These are phyloP conservation scores for Xylariaceae sp. DNA, from an alignment of 2,329 filamentous ascomycete species.

Conservation along the genomic window DNA sequence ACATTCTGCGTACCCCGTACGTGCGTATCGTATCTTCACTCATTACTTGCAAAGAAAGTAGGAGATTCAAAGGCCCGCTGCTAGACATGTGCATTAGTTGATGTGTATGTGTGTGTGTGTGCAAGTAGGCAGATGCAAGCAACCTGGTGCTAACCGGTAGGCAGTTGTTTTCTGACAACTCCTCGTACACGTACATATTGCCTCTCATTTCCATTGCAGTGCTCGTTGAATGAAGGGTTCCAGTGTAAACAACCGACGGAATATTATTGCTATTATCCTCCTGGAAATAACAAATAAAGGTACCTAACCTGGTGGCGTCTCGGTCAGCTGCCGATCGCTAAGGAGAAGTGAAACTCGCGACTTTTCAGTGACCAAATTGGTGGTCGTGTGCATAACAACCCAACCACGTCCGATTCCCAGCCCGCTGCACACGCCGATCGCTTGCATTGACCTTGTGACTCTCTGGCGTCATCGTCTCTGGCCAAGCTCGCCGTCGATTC, in stretches of 20 bases:
- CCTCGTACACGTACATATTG: no score
- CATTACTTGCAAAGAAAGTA: background rate
- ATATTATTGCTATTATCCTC: no score
- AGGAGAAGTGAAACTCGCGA: background rate
- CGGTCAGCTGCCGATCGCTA: background rate
- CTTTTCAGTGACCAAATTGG: background rate
- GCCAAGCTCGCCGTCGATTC: slow-evolving; percentile 12
- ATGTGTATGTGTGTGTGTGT: background rate
- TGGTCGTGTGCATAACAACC: background rate
- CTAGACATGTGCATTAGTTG: background rate
- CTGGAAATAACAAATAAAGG: background rate
- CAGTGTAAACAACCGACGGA: no score
- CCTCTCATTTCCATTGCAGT: no score
- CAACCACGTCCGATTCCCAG: slow-evolving; percentile 3
- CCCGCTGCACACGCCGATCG: background rate
- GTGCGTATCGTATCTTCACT: background rate
- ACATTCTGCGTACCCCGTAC: background rate
- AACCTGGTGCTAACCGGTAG: background rate
- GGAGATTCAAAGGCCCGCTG: slow-evolving; percentile 5
- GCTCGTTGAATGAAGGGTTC: no score
- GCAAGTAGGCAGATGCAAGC: slow-evolving; percentile 3
- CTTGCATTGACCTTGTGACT: slow-evolving; percentile 4
- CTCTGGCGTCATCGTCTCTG: slow-evolving; percentile 4
- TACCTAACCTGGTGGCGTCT: background rate
- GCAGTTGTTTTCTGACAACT: background rate